A percentile compares a stretch with the other conserved stretches of the same genome.
Conservation (phyloP, 1,139 yeast species). For the Wickerhamomyces sp. region DNA sequence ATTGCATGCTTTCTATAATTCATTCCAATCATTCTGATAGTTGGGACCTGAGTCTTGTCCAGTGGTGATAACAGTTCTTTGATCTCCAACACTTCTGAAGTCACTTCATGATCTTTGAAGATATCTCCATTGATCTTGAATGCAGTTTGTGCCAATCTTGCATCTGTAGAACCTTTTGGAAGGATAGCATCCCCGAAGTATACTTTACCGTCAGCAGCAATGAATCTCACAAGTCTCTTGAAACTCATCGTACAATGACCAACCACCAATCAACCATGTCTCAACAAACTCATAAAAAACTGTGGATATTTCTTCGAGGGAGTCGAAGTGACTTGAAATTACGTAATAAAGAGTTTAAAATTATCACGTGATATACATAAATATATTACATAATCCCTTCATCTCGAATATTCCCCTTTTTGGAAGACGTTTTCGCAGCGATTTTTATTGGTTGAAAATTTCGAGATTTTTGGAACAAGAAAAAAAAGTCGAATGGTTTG, state of each 20-base stretch:
- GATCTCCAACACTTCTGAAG: slow-evolving; percentile 31
- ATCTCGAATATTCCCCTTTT: background rate
- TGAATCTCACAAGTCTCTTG: slow-evolving; percentile 33
- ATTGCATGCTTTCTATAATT: slow-evolving; percentile 32
- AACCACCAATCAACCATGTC: background rate
- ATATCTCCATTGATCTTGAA: slow-evolving; percentile 38
- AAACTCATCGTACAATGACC: background rate
- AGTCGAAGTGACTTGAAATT: too few relatives aligned
- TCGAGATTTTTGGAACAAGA: background rate
- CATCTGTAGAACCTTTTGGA: slow-evolving; percentile 7
- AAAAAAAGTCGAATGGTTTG: slow-evolving; percentile 4
- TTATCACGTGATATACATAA: background rate
- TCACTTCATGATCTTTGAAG: slow-evolving; percentile 31
- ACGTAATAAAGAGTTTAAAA: background rate
- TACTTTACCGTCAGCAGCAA: slow-evolving; percentile 33
- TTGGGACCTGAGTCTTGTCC: slow-evolving; percentile 29
- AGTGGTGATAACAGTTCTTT: slow-evolving; percentile 36
- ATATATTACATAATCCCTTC: background rate
- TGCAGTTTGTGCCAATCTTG: slow-evolving; percentile 29
- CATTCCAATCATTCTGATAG: slow-evolving; percentile 36
- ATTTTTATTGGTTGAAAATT: slow-evolving; percentile 1
- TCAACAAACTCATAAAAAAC: background rate
- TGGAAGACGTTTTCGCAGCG: background rate
- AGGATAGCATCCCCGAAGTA: slow-evolving; percentile 43
- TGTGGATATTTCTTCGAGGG: background rate